Evolutionary conservation across 2,329 filamentous ascomycete genomes (phyloP).

Genomic region (Iodosphaeria phyllophila): DNA sequence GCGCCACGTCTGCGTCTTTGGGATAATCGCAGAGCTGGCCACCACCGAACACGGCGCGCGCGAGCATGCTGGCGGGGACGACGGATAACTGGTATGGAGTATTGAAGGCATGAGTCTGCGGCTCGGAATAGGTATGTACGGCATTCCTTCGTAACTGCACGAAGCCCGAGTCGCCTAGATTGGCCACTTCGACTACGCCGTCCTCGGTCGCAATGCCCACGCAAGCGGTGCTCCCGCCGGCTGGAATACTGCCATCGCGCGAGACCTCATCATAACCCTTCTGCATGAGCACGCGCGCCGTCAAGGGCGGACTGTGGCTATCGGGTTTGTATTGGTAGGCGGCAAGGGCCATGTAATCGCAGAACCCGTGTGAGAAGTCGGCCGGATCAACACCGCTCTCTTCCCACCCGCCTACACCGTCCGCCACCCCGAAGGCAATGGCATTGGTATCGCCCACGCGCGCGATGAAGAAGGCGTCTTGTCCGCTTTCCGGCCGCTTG

Average conservation of each 20-base stretch:
- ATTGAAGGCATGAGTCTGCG: constrained; percentile 94
- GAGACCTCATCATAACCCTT: constrained; percentile 69
- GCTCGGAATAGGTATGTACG: constrained; percentile 63
- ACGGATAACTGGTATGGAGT: constrained; percentile 90
- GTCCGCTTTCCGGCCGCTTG: constrained; percentile 59
- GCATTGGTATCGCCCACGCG: constrained; percentile 52
- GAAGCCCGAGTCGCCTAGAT: constrained; percentile 89
- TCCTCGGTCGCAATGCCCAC: constrained; percentile 59
- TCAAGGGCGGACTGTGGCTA: constrained; percentile 19
- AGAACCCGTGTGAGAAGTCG: constrained; percentile 86
- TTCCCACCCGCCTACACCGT: constrained; percentile 90
- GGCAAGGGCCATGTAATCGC: constrained; percentile 74
- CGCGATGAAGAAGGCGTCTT: constrained; percentile 91
- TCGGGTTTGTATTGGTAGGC: constrained; percentile 36
- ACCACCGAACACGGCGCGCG: constrained; percentile 72
- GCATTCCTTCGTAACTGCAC: constrained; percentile 72
- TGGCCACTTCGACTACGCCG: constrained; percentile 71
- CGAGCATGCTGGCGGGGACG: constrained; percentile 61
- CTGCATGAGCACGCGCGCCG: constrained; percentile 57
- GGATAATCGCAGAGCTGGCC: constrained; percentile 68
- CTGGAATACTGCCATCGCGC: constrained; percentile 50
- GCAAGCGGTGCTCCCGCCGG: constrained; percentile 82
- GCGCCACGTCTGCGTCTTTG: constrained; percentile 62
- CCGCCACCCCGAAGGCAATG: constrained; percentile 75
- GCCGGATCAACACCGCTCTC: constrained; percentile 86